Evolutionary conservation across 2,329 filamentous ascomycete species (phyloP).

Genomic region (Phyllosticta citriasiana): DNA sequence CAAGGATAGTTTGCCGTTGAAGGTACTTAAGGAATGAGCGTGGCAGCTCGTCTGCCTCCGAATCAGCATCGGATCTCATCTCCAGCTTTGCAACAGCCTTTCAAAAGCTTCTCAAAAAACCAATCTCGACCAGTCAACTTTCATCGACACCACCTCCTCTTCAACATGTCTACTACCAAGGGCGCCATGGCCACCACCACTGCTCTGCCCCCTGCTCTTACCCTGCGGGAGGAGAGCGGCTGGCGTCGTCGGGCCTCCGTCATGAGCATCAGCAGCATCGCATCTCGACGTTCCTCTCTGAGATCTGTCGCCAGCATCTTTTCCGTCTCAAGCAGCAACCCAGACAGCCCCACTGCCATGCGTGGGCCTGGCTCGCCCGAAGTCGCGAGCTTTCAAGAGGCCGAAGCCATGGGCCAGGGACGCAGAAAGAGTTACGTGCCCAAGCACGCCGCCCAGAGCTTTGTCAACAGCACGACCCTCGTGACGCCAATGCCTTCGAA

Average conservation of each 20-base stretch:
- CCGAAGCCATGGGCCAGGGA: neutral
- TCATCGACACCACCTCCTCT: neutral
- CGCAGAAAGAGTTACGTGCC: conserved; percentile 1
- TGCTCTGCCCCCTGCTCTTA: neutral
- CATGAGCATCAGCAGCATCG: neutral
- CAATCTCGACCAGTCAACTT: neutral
- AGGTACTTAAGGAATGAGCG: neutral
- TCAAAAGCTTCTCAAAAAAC: neutral
- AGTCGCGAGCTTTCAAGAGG: neutral
- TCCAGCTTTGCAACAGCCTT: neutral
- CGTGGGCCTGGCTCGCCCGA: neutral
- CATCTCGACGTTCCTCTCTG: neutral
- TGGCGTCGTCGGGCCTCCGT: neutral
- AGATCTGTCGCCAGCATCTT: neutral
- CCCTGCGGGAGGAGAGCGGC: neutral
- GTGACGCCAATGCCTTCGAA: neutral
- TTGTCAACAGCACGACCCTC: neutral
- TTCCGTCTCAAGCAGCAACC: neutral
- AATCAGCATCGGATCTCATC: neutral
- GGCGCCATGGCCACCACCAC: neutral
- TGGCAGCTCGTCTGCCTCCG: neutral
- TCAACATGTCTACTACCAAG: neutral
- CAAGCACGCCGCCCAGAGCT: neutral
- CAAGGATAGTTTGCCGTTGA: neutral
- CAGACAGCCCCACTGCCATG: neutral